These are phyloP conservation scores for Dryas drummondii DNA, from an alignment of 306 rosid species.

Conservation along the genomic window DNA sequence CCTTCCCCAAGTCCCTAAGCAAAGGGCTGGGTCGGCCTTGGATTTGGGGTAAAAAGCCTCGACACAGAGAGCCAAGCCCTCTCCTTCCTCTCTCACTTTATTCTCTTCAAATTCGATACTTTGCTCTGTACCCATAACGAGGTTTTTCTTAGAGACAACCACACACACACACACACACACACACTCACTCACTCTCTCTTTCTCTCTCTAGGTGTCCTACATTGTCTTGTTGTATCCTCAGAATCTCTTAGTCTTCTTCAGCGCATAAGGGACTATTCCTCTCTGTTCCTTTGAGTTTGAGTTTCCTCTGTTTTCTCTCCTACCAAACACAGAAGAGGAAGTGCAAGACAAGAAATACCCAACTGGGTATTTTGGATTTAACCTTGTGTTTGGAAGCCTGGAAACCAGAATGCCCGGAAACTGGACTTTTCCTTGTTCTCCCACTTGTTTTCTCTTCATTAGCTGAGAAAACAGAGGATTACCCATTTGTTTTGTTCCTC, in stretches of 20 bases:
- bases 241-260: conserved; percentile 42
- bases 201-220: conserved; percentile 32
- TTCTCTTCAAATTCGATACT: conserved; percentile 68
- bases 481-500: conserved; percentile 23
- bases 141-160: conserved; percentile 42
- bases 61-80: conserved; percentile 29
- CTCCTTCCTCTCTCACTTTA: conserved; percentile 45
- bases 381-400: conserved; percentile 29
- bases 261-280: conserved; percentile 20
- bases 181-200: conserved; percentile 4
- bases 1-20: conserved; percentile 52
- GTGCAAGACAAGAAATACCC: conserved; percentile 15
- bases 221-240: conserved; percentile 48
- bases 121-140: conserved; percentile 61
- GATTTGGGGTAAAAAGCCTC: conserved; percentile 63
- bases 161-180: neutral
- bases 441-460: conserved; percentile 33
- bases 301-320: conserved; percentile 24
- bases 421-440: conserved; percentile 26
- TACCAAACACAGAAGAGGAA: conserved; percentile 18
- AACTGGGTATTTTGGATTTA: conserved; percentile 31
- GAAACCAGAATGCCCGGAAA: conserved; percentile 39
- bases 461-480: conserved; percentile 33
- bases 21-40: conserved; percentile 57
- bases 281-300: conserved; percentile 26